Base-by-base conservation (phyloP, 2,329 filamentous ascomycete genomes). In the Ploettnerulaceae sp. region DNA sequence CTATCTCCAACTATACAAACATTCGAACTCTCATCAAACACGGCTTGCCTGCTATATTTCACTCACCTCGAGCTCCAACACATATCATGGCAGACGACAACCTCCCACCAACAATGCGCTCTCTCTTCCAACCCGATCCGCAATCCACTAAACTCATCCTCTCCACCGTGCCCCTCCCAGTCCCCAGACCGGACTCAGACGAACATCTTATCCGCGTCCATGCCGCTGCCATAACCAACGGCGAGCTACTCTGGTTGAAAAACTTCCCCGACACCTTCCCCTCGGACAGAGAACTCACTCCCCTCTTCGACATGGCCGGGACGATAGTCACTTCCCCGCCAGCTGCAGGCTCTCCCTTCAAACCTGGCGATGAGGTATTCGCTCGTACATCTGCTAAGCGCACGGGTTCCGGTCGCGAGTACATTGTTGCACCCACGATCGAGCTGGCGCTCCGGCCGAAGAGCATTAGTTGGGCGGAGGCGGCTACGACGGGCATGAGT, bases 161-260 rank as follows among this genome's bases (percentile, higher is more conserved):
- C 18, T 18, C 24, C 17, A 32, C 22, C 7, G 18, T 25, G 1
- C 12, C 45, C 7, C 29, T 47, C 31, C n/a, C n/a, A n/a, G n/a
- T n/a, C n/a, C 45, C 45, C 4, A 21, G 29, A 7, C 45, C 22
- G 15, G 26, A 33, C 20, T n/a, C 48, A 31, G 29, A 32, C 18
- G 63, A 68, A 47, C 63, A 72, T 53, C 62, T 71, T 15, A 65
- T 74, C 59, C 62, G 61, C 25, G 39, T 39, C 4, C 20, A 39
- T 62, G 67, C 67, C 38, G 62, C 62, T 25, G 64, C 68, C 5
- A 62, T 70, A 11, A 71, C 66, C 31, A 61, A 65, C 2, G 65
- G 66, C 11, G 71, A 73, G 50, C 65, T 73, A 8, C 58, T 61
- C 53, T 73, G 70, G 71, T 62, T 67, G 2, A 61, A 61, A 29